Evolutionary conservation across 163 green algal species (phyloP).

Genomic region (Prototheca cutis): DNA sequence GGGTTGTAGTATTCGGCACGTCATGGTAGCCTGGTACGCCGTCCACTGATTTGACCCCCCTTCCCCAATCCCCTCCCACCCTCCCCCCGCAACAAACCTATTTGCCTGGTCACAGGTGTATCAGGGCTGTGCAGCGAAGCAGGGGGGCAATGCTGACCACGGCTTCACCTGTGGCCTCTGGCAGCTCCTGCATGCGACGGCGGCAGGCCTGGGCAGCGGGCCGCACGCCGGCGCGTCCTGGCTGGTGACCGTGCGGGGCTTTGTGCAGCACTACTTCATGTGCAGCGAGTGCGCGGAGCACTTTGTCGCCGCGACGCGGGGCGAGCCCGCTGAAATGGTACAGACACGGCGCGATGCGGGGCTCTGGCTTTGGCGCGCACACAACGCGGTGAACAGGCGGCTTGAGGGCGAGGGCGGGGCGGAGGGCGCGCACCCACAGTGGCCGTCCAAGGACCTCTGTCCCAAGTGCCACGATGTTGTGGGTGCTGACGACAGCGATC

Average conservation of each 20-base stretch:
- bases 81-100: not conserved
- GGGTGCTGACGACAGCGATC: not conserved
- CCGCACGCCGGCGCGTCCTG: conserved; percentile 21
- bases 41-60: not conserved
- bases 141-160: not conserved
- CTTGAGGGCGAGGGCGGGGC: not conserved
- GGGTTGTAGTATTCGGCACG: too few species aligned
- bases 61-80: not conserved
- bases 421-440: not conserved
- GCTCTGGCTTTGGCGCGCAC: conserved; percentile 61
- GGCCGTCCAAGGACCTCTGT: not conserved
- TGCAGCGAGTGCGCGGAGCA: conserved; percentile 56
- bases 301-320: conserved; percentile 45
- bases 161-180: conserved; percentile 81
- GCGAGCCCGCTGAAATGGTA: conserved; percentile 34
- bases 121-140: not conserved
- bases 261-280: conserved; percentile 68
- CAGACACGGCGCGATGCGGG: conserved; percentile 30
- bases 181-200: conserved; percentile 63
- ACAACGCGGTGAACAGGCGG: conserved; percentile 43
- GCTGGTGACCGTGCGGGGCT: conserved; percentile 35
- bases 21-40: too few species aligned
- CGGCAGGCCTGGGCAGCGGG: conserved; percentile 23
- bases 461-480: not conserved
- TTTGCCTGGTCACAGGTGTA: not conserved